Evolutionary conservation across 2,329 filamentous ascomycete species (phyloP).

Genomic region (Boeremia exigua): DNA sequence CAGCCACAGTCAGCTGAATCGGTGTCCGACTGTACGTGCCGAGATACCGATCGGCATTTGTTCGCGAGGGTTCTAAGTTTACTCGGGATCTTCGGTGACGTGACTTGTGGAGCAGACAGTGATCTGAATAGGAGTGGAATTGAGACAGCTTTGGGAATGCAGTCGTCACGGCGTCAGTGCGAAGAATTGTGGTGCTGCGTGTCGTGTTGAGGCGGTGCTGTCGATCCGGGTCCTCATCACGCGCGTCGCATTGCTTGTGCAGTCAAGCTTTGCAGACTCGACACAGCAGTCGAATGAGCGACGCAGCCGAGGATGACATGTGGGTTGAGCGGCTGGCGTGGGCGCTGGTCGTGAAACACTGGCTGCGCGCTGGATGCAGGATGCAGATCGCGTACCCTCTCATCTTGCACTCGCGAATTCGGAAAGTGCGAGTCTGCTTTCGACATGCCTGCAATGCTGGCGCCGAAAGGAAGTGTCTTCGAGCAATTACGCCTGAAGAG

Average conservation of each 20-base stretch:
- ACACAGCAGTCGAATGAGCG: conserved; percentile 4
- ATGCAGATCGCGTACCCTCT: conserved; percentile 11
- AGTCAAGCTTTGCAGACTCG: conserved; percentile 8
- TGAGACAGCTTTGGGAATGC: background rate
- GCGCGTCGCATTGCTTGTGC: conserved; percentile 11
- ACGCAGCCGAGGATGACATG: background rate
- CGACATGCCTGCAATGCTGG: background rate
- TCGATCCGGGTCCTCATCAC: conserved; percentile 3
- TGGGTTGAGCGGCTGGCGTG: background rate
- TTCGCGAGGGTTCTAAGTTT: conserved; percentile 5
- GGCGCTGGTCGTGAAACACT: conserved; percentile 8
- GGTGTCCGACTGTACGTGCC: background rate
- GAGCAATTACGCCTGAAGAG: too few relatives aligned
- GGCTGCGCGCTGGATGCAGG: background rate
- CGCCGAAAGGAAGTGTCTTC: background rate
- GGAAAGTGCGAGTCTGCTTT: conserved; percentile 10
- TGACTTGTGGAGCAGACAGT: background rate
- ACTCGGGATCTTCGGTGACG: background rate
- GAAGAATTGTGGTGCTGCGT: too few relatives aligned
- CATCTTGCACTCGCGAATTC: conserved; percentile 6
- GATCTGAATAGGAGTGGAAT: background rate
- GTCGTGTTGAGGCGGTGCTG: background rate
- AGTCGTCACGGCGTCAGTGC: background rate
- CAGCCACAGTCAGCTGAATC: background rate
- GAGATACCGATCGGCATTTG: conserved; percentile 9